phyloP scores from a whole-genome alignment of 257 asterid genomes.

The Vinca minor region DNA sequence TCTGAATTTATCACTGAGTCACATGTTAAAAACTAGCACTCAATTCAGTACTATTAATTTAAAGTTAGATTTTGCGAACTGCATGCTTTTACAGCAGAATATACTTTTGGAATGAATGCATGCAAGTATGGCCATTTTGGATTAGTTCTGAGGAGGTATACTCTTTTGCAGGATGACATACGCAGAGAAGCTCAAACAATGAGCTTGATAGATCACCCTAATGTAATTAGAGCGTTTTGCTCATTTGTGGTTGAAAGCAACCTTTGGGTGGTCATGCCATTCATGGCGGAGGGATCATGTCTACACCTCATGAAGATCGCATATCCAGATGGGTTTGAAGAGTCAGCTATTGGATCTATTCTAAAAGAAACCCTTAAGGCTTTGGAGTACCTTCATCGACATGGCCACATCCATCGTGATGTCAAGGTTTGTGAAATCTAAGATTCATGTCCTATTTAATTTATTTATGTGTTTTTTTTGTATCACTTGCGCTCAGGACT shows the following conservation, averaged over 20 bases:
- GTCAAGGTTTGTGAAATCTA: constrained; percentile 57
- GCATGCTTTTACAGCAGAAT: not conserved
- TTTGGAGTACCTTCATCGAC: constrained; percentile 84
- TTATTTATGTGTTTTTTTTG: not conserved
- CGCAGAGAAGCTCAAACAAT: constrained; percentile 96
- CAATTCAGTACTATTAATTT: not conserved
- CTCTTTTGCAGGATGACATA: constrained; percentile 71
- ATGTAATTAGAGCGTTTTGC: constrained; percentile 77
- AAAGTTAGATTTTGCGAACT: not conserved
- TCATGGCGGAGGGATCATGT: constrained; percentile 98
- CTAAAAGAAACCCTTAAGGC: constrained; percentile 96
- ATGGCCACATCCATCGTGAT: constrained; percentile 97
- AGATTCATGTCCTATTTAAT: constrained; percentile 2
- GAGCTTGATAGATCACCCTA: constrained; percentile 93
- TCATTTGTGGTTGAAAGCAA: constrained; percentile 90
- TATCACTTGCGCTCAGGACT: not conserved
- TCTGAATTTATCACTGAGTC: not conserved
- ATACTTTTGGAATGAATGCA: not conserved
- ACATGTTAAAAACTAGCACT: not conserved
- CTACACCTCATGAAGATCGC: constrained; percentile 96
- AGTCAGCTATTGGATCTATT: constrained; percentile 75
- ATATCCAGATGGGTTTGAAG: constrained; percentile 95
- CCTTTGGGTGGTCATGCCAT: constrained; percentile 99
- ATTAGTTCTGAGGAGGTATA: not conserved
- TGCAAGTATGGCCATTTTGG: not conserved